Evolutionary conservation across 768 basidiomycete genomes (phyloP), one percentile per base, ranked within the genome.

Genomic region (Erythrobasidium yunnanense): DNA sequence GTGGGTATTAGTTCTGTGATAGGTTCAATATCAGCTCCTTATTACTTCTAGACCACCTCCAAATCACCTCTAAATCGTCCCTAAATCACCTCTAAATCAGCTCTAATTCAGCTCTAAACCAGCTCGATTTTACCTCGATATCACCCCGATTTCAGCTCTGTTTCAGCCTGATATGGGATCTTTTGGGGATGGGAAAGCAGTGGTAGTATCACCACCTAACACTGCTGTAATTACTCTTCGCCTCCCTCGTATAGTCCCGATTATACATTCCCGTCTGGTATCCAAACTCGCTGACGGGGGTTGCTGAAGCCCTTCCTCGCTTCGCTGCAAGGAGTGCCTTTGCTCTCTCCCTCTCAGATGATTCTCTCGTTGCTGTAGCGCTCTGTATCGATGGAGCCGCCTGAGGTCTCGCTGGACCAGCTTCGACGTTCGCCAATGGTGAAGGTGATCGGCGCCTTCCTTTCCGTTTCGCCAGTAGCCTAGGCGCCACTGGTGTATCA

Each of bases 201-300:
- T n/a, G n/a, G n/a, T n/a, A n/a, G n/a, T n/a, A n/a, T n/a, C n/a
- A 13, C 49, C 49, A 51, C 22, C 49, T 23, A 30, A 54, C 20
- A 25, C 17, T 30, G 18, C 33, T 30, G 51, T 22, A 65, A 8
- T 30, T 23, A 35, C 54, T 20, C n/a, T 65, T 52, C 1, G 65
- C 65, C n/a, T 66, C 33, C 27, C 65, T 15, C 32, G 65, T 66
- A 7, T 55, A 52, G 2, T 23, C 4, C n/a, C 54, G 20, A 33
- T 66, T 66, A 55, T 55, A 66, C 53, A 55, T 55, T 6, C 52
- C 53, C 6, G 65, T 63, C 60, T 63, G 35, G 27, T 66, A 66
- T 27, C 65, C 65, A 46, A 55, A 66, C 25, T 66, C 65, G 35
- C 53, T 55, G 1, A 23, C 20, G 2, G 65, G 65, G 8, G 65